Percentiles rank a stretch among this genome's conserved stretches.
These are phyloP conservation scores for Phytopythium aichiense DNA, from an alignment of 352 stramenopile genomes.

Conservation along the genomic window DNA sequence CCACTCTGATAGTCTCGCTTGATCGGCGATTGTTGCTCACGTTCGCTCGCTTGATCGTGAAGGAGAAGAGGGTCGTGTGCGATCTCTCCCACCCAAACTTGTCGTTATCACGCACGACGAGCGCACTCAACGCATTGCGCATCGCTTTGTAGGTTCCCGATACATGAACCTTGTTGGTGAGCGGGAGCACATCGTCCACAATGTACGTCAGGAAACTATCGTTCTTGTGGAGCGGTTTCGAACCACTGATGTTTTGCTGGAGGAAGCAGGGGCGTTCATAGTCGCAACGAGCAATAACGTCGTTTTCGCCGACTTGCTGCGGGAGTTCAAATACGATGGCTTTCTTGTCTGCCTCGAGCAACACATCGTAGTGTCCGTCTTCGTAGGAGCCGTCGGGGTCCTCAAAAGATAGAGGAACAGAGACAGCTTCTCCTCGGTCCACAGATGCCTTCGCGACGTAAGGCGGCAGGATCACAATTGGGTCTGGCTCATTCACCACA, in stretches of 20 bases:
- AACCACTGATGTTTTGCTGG: conserved; percentile 1
- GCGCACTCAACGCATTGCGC: conserved; percentile 22
- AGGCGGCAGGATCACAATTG: conserved; percentile 41
- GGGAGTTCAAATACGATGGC: conserved; percentile 40
- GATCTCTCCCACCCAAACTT: conserved; percentile 13
- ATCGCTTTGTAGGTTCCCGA: conserved; percentile 36
- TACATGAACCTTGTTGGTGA: conserved; percentile 37
- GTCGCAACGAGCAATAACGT: conserved; percentile 45
- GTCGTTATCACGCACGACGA: conserved; percentile 34
- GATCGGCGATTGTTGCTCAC: background rate
- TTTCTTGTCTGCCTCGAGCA: conserved; percentile 32
- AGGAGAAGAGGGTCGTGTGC: conserved; percentile 29
- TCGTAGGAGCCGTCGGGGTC: conserved; percentile 36
- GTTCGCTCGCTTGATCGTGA: conserved; percentile 36
- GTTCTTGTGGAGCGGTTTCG: background rate
- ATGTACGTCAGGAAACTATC: conserved; percentile 16
- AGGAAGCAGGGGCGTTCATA: conserved; percentile 40
- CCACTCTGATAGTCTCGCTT: conserved; percentile 24
- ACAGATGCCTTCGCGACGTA: conserved; percentile 27
- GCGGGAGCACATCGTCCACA: conserved; percentile 23
- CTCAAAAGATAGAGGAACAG: conserved; percentile 45
- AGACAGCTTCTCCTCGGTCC: conserved; percentile 12
- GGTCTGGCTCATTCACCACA: conserved; percentile 47
- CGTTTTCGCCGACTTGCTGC: conserved; percentile 38
- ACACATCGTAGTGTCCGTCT: conserved; percentile 37